Base-by-base conservation (phyloP, 192 early-diverging fungal genomes). In the Dispira simplex region DNA sequence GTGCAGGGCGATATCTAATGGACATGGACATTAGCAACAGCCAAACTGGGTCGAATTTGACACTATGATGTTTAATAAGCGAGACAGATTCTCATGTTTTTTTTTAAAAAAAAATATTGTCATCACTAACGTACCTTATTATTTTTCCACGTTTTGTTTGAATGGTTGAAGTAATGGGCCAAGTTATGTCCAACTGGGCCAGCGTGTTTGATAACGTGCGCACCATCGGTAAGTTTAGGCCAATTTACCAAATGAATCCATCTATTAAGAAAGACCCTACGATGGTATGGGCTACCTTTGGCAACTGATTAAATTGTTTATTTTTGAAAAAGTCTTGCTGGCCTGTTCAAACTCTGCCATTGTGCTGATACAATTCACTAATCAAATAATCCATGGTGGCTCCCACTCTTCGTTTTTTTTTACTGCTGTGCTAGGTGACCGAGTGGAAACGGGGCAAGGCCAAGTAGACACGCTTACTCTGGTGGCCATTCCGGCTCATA, bases 101-200 rank as follows among this genome's bases (percentile, higher is more conserved):
- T 47, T 47, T 47, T 11, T 47, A 47, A 18, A 18, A 47, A 47
- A 39, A 14, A 32, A 3, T 58, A 11, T 58, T 13, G 10, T 28
- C 10, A 0, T 26, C 51, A 11, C 18, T 53, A 3, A 28, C 56
- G 16, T n/a, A 12, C 16, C 0, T 5, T 58, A 39, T 26, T 58
- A 18, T 26, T 10, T 18, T 26, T 10, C 18, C 27, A 26, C 6
- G 25, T 27, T 25, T 23, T 1, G 16, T 58, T 18, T 58, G 32
- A n/a, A 32, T 39, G 27, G 27, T 27, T 58, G 16, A 13, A 58
- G 59, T 62, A 11, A 62, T 62, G 59, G 14, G 59, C 13, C n/a
- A 62, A 23, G 59, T 62, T 20, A 62, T 62, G 59, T 3, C 43
- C 44, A 62, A 62, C 44, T 62, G 59, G 59, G n/a, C 44, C 43